phyloP scores from a whole-genome alignment of 768 basidiomycete species.

The Artomyces pyxidatus region DNA sequence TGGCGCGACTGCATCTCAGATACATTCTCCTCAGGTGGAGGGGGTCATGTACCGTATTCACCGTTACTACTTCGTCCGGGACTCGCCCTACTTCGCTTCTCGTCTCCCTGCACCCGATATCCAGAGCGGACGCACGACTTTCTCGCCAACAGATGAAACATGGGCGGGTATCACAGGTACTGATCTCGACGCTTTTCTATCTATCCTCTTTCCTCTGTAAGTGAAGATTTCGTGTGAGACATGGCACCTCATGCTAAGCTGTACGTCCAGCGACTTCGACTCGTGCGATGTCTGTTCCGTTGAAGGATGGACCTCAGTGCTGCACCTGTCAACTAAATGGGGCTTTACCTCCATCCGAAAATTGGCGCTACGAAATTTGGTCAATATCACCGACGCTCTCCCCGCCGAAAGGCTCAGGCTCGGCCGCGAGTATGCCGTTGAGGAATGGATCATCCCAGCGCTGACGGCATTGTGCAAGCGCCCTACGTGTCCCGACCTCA shows the following conservation, averaged over 20 bases:
- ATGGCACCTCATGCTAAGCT: neutral
- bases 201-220: neutral
- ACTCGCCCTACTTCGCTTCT: conserved; percentile 6
- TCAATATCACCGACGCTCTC: neutral
- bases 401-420: conserved; percentile 9
- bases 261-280: neutral
- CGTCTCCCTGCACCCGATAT: too few relatives aligned
- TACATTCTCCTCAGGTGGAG: conserved; percentile 1
- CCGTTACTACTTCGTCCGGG: conserved; percentile 3
- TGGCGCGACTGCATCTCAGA: too few relatives aligned
- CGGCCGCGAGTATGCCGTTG: conserved; percentile 11
- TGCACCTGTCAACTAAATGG: conserved; percentile 21
- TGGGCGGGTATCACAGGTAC: neutral
- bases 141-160: neutral
- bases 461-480: conserved; percentile 9
- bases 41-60: conserved; percentile 6
- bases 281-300: neutral
- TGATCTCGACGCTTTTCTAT: conserved; percentile 1
- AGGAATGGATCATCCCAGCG: conserved; percentile 10
- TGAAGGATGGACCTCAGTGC: conserved; percentile 19
- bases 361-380: neutral
- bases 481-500: too few relatives aligned
- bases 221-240: neutral
- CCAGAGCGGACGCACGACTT: too few relatives aligned
- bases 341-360: conserved; percentile 20